Evolutionary conservation across 164 flowering plant species (phyloP), one percentile per base, ranked within the genome.

Genomic region (Dillenia turbinata): DNA sequence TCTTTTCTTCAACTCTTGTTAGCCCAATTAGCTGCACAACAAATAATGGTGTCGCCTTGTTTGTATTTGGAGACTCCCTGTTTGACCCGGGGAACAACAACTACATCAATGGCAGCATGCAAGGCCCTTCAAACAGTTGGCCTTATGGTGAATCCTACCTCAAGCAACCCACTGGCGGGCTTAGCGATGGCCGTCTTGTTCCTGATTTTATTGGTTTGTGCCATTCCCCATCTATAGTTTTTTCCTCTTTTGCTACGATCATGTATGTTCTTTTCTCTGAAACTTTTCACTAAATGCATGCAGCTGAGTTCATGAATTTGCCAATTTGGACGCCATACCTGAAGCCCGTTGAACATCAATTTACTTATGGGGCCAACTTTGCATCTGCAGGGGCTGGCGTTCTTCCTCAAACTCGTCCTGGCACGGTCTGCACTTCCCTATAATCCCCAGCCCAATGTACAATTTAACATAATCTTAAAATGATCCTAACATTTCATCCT

Each of bases 141-240:
- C 76, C 76, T 0, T 76, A 69, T n/a, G 76, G 79, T 4, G 61
- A 69, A 45, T 59, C 71, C 61, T 69, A 44, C 59, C 69, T 76
- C 62, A 56, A 57, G 26, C 9, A 46, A 45, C 66, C 79, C 9
- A 66, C 74, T 2, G 76, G 79, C 1, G 33, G 79, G 44, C 12
- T 50, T 47, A 59, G 57, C 43, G 69, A 76, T 50, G 79, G 79
- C 85, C 69, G 66, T 15, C 16, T 71, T 8, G 53, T 67, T 26
- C 64, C 67, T 1, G 75, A 66, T 58, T 71, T 71, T 47, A 54
- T 71, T 9, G 70, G 63, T 49, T 4, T 56, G 72, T 63, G 57
- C 16, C n/a, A 26, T 50, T 44, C 49, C 46, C 3, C 9, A 44
- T 53, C 24, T 67, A 1, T 7, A 33, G 40, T 33, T 33, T 33